Conservation (phyloP, 2,329 filamentous ascomycete species). For the Lachnellula arida region DNA sequence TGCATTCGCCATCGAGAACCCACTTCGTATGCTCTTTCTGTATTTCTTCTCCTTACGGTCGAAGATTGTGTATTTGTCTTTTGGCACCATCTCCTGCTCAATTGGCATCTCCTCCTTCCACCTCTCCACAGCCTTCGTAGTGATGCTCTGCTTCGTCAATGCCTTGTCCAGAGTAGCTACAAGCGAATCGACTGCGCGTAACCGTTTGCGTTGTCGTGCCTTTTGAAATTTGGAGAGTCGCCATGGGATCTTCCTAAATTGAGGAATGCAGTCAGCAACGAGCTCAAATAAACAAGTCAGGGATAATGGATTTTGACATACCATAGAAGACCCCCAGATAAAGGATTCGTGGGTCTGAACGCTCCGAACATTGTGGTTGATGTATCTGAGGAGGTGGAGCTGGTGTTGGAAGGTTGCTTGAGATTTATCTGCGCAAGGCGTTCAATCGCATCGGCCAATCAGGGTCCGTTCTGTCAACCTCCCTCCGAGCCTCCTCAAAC, state of each 20-base stretch:
- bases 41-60: slow-evolving; percentile 94
- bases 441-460: slow-evolving; percentile 21
- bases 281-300: neutral
- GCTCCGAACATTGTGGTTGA: slow-evolving; percentile 68
- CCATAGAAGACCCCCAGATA: slow-evolving; percentile 81
- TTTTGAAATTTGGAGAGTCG: slow-evolving; percentile 90
- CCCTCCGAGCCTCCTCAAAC: neutral
- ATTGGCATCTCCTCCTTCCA: slow-evolving; percentile 97
- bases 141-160: slow-evolving; percentile 66
- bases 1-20: slow-evolving; percentile 32
- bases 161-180: slow-evolving; percentile 77
- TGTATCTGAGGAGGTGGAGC: slow-evolving; percentile 2
- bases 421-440: slow-evolving; percentile 25
- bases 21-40: slow-evolving; percentile 96
- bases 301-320: slow-evolving; percentile 35
- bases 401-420: slow-evolving; percentile 9
- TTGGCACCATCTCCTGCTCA: slow-evolving; percentile 91
- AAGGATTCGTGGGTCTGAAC: slow-evolving; percentile 72
- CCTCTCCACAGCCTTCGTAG: slow-evolving; percentile 71
- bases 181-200: slow-evolving; percentile 82
- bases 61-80: slow-evolving; percentile 98
- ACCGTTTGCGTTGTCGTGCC: slow-evolving; percentile 73
- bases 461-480: slow-evolving; percentile 7
- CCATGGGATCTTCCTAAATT: slow-evolving; percentile 85
- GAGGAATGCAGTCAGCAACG: slow-evolving; percentile 15